Percentiles rank a stretch among this genome's conserved stretches.
Conservation (phyloP, 441 rosid species). For the Erodium moschatum region DNA sequence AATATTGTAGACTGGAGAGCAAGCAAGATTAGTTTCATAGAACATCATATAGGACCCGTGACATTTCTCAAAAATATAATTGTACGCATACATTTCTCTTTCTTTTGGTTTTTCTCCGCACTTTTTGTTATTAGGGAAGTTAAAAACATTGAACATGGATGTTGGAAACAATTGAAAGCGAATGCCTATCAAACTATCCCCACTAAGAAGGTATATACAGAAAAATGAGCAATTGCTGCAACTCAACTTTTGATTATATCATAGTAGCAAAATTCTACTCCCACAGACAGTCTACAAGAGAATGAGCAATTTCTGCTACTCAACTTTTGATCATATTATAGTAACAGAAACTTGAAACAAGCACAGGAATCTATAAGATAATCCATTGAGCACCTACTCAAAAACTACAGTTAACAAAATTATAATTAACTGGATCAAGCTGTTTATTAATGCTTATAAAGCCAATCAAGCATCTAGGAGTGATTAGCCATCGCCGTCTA, state of each 20-base stretch:
- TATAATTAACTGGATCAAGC: neutral
- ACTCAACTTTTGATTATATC: too few relatives aligned
- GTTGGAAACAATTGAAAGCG: neutral
- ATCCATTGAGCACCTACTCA: neutral
- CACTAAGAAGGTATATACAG: neutral
- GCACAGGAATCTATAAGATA: neutral
- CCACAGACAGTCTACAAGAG: neutral
- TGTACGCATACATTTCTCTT: neutral
- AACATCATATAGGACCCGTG: neutral
- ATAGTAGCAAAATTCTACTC: too few relatives aligned
- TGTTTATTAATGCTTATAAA: neutral
- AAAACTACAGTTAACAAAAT: neutral
- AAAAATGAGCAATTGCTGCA: too few relatives aligned
- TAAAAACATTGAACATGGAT: neutral
- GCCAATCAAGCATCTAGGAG: neutral
- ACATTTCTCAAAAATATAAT: neutral
- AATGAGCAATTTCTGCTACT: neutral
- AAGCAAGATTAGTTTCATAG: neutral
- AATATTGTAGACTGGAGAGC: neutral
- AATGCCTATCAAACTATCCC: neutral
- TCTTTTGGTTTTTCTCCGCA: too few relatives aligned
- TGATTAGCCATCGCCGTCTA: neutral
- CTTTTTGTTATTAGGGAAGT: neutral
- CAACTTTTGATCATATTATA: neutral
- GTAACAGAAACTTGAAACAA: neutral